Conservation (phyloP, 108 stramenopile genomes). For the Pseudonitzschia pungens region DNA sequence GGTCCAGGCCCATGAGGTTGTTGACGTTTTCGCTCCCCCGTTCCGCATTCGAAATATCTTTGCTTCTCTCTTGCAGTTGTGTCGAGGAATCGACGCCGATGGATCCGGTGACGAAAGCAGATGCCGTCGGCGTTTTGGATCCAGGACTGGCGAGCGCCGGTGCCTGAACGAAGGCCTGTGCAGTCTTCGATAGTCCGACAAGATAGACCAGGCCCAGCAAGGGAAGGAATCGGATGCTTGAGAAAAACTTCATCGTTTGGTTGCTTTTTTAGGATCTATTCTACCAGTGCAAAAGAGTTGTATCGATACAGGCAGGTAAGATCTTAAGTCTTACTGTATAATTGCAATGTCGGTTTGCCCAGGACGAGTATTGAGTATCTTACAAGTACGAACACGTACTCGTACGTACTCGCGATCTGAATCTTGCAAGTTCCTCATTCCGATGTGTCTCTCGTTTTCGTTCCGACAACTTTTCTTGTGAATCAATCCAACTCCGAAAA, state of each 20-base stretch:
- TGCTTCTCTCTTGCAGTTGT: neutral
- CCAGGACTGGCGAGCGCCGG: neutral
- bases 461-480: too few relatives aligned
- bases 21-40: conserved; percentile 3
- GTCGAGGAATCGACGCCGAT: neutral
- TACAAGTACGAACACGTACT: too few relatives aligned
- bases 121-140: neutral
- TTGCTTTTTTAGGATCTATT: too few relatives aligned
- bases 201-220: neutral
- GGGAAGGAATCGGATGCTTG: neutral
- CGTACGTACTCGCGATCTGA: too few relatives aligned
- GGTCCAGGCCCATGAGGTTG: conserved; percentile 14
- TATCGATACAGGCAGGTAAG: too few relatives aligned
- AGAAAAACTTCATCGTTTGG: neutral
- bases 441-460: too few relatives aligned
- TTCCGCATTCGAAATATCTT: conserved; percentile 4
- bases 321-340: too few relatives aligned
- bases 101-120: neutral
- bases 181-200: neutral
- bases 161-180: neutral
- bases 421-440: too few relatives aligned
- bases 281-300: too few relatives aligned
- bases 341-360: too few relatives aligned
- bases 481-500: too few relatives aligned
- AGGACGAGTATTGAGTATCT: too few relatives aligned